Base-by-base conservation (phyloP, 805 yeast species). In the Grigorovia jiainica region DNA sequence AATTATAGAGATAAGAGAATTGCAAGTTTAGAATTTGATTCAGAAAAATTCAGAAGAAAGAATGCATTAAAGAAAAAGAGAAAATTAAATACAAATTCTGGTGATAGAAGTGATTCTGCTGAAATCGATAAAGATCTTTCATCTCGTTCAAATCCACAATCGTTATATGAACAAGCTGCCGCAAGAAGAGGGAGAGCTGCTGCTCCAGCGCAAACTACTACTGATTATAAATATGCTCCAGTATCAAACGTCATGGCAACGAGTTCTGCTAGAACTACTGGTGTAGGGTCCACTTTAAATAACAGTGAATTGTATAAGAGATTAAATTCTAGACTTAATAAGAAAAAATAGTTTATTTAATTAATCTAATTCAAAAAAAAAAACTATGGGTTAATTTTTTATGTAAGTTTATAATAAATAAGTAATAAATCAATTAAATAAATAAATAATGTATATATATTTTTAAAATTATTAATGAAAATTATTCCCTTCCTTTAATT, bases 161-260 rank as follows among this genome's bases (percentile, higher is more conserved):
- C 89, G 2, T 69, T 84, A 46, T 89, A 87, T 55, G 95, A 87
- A 65, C 89, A 83, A 59, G 81, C 85, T 53, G 96, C 96, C 8
- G 87, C 79, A 50, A 76, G 95, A 64, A 76, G 96, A 65, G 84
- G 84, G 63, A 76, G 97, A 62, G 97, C 97, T 4, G 95, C 95
- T 32, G 90, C 92, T 39, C 97, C 97, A n/a, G 79, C 82, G 29
- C 87, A 90, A 36, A 76, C 92, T 47, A 82, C 92, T 3, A 77
- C 87, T 11, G 95, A 90, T 45, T 89, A 86, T 68, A 83, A 82
- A 55, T 79, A 84, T 57, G 97, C 97, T 1, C 97, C 97, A 43
- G 78, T 72, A 56, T 83, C 83, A 47, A 78, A 75, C 53, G 59
- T 79, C 35, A 47, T 54, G 25, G 46, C 59, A 60, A 47, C 68